Conservation (phyloP, 176 grass and related monocot genomes). For the Juncus inflexus region DNA sequence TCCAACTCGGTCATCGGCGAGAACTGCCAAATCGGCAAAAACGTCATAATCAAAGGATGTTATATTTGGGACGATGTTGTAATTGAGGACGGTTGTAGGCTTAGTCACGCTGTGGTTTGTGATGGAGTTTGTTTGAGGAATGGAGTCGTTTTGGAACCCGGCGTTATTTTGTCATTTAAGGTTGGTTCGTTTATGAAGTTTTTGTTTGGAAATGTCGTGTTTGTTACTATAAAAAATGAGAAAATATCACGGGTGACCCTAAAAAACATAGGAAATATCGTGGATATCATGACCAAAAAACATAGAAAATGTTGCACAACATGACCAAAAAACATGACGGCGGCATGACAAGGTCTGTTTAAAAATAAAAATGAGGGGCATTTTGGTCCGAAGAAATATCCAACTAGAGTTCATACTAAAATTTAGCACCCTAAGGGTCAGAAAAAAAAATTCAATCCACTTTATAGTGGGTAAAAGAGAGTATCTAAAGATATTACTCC, state of each 20-base stretch:
- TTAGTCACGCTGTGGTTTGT: constrained; percentile 75
- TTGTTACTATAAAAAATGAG: background rate
- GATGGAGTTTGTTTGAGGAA: constrained; percentile 67
- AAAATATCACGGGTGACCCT: too few species aligned
- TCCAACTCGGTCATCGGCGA: constrained; percentile 73
- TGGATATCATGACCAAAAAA: background rate
- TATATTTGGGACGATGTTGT: constrained; percentile 86
- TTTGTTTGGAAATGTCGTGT: background rate
- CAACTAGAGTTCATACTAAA: too few species aligned
- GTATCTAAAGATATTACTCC: too few species aligned
- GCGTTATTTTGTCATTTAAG: constrained; percentile 92
- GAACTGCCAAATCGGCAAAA: constrained; percentile 61
- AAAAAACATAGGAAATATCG: background rate
- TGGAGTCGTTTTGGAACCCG: constrained; percentile 65
- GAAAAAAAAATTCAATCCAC: too few species aligned
- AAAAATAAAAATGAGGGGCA: too few species aligned
- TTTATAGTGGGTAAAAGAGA: too few species aligned
- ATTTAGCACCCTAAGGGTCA: too few species aligned
- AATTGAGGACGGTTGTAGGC: constrained; percentile 90
- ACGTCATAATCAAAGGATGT: constrained; percentile 61
- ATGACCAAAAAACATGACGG: too few species aligned
- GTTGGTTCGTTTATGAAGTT: constrained; percentile 35
- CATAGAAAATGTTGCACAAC: background rate
- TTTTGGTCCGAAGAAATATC: too few species aligned
- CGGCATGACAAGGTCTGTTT: too few species aligned